Conservation (phyloP, 2,329 filamentous ascomycete genomes). For the Sporothrix schenckii region DNA sequence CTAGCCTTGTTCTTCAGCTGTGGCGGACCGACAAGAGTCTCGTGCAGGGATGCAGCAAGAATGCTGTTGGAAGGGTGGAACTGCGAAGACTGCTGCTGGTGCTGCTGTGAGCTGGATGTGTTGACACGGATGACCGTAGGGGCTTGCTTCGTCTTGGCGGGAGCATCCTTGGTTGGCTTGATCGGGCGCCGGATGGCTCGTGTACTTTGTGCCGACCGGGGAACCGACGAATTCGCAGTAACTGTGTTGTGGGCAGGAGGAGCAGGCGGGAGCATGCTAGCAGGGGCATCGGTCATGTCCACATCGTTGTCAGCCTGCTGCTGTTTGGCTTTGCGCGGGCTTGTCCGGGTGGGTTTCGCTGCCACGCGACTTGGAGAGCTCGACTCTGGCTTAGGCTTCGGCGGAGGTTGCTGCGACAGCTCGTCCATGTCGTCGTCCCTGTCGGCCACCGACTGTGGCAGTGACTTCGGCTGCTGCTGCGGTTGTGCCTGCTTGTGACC, state of each 20-base stretch:
- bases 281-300: constrained; percentile 61
- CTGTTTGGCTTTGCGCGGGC: constrained; percentile 55
- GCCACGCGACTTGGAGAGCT: constrained; percentile 46
- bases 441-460: constrained; percentile 30
- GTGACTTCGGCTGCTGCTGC: constrained; percentile 1
- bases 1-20: constrained; percentile 67
- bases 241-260: constrained; percentile 15
- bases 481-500: constrained; percentile 49
- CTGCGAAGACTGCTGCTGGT: constrained; percentile 46
- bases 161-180: constrained; percentile 63
- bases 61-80: constrained; percentile 62
- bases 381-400: constrained; percentile 15
- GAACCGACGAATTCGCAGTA: constrained; percentile 39
- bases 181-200: constrained; percentile 62
- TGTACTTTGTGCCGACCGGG: constrained; percentile 55
- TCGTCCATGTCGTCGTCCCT: constrained; percentile 34
- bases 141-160: constrained; percentile 64
- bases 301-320: constrained; percentile 49
- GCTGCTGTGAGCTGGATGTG: constrained; percentile 61
- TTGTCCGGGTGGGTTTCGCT: constrained; percentile 52
- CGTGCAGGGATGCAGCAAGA: constrained; percentile 61
- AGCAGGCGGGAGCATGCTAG: constrained; percentile 56
- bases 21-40: constrained; percentile 51
- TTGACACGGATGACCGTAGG: constrained; percentile 75
- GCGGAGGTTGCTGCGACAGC: constrained; percentile 32